phyloP scores from a whole-genome alignment of 345 rosid species.

The Dipteronia dyeriana region DNA sequence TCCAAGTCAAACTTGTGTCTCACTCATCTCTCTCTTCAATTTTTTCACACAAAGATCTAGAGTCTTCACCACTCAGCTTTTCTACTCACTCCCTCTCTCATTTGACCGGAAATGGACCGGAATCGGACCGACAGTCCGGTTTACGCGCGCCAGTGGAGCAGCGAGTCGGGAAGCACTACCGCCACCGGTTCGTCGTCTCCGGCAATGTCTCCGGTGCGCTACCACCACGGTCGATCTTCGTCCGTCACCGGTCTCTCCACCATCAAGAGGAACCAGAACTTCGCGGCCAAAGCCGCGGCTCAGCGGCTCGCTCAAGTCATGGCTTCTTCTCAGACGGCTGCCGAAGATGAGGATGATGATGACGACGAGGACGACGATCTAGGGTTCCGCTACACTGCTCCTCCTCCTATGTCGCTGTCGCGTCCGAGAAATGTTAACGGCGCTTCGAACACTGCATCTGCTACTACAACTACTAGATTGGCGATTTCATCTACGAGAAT shows the following conservation, averaged over 20 bases:
- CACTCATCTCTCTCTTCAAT: not conserved
- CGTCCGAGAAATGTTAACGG: slow-evolving; percentile 49
- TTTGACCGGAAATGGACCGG: slow-evolving; percentile 59
- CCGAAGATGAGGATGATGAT: slow-evolving; percentile 72
- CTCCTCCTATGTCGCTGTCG: slow-evolving; percentile 64
- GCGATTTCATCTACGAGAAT: slow-evolving; percentile 44
- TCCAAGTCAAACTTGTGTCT: not conserved
- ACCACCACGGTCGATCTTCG: slow-evolving; percentile 64
- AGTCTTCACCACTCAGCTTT: slow-evolving; percentile 11
- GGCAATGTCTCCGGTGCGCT: slow-evolving; percentile 62
- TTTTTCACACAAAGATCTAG: slow-evolving; percentile 11
- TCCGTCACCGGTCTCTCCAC: slow-evolving; percentile 72
- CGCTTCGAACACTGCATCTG: slow-evolving; percentile 11
- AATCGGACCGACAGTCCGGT: slow-evolving; percentile 73
- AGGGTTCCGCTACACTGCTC: slow-evolving; percentile 83
- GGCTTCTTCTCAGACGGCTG: slow-evolving; percentile 97
- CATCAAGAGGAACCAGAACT: slow-evolving; percentile 86
- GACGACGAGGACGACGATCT: slow-evolving; percentile 63
- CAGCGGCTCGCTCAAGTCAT: slow-evolving; percentile 97
- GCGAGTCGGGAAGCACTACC: slow-evolving; percentile 48
- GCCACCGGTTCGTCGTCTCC: slow-evolving; percentile 46
- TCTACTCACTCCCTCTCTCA: slow-evolving; percentile 14
- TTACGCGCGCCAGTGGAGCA: slow-evolving; percentile 73
- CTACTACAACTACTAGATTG: slow-evolving; percentile 26
- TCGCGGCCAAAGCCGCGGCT: slow-evolving; percentile 97